Evolutionary conservation across 208 protist genomes (phyloP), one percentile per base, ranked within the genome.

Genomic region (Leishmania tropica): DNA sequence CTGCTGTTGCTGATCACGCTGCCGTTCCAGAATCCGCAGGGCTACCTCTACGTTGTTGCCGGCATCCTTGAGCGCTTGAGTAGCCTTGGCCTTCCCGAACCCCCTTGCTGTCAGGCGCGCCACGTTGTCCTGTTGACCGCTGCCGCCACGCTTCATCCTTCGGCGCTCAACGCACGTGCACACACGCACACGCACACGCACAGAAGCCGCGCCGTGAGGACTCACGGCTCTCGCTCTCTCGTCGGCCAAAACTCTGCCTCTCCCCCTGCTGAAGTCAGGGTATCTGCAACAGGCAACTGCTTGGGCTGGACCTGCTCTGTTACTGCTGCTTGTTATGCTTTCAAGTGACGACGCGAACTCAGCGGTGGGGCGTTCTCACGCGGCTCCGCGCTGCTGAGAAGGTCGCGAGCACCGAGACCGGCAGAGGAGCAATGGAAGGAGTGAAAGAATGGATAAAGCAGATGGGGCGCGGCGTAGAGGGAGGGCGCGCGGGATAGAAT

Each of bases 31-130:
- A 67, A 94, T 87, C 35, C 75, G 78, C n/a, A 93, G 56, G 0
- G 93, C 91, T 0, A 91, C 47, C 13, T 88, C 51, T 48, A 80
- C 82, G 74, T 94, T 90, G 54, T 90, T 89, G 31, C 90, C 90
- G 1, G 90, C 84, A 62, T 96, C 93, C 73, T 94, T 95, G 42
- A 95, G 78, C 0, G 93, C 93, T 74, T 94, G 79, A 1, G 67
- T 68, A 0, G 88, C 87, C 84, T 93, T 95, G 11, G 85, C 88
- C 67, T 93, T 95, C 62, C 90, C 88, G 67, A 84, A 94, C 21
- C 91, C 91, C 42, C 81, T 81, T 1, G 79, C 83, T 65, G 85
- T 84, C n/a, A 96, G 70, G 45, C 84, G 81, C 31, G 75, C 75
- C 24, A 93, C 51, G 53, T 28, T 37, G 15, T 78, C 51, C 3